phyloP scores from a whole-genome alignment of 139 green algal genomes.

The Limnomonas spitsbergensis region DNA sequence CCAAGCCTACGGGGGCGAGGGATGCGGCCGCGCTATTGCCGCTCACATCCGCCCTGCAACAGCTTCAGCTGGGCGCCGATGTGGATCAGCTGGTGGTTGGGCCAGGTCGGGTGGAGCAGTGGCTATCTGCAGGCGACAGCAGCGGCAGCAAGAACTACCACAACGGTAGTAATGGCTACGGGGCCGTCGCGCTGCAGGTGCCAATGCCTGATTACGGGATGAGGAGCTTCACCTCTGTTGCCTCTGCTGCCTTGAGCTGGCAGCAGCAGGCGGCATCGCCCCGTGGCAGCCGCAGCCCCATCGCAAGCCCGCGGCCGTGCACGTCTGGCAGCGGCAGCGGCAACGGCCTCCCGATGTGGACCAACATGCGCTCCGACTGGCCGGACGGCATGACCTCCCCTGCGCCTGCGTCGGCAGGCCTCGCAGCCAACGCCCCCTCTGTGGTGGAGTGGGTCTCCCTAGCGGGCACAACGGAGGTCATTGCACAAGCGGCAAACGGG shows the following conservation, averaged over 20 bases:
- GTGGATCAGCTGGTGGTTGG: no score
- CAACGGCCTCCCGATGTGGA: no score
- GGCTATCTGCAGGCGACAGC: no score
- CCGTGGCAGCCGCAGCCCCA: neutral
- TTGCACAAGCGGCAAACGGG: no score
- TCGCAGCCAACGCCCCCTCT: neutral
- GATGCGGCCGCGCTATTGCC: no score
- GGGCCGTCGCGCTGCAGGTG: neutral
- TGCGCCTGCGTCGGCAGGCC: neutral
- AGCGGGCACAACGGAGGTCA: no score
- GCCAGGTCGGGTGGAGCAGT: no score
- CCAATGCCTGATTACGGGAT: neutral
- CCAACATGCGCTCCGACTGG: no score
- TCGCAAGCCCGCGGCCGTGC: neutral
- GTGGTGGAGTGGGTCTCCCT: neutral
- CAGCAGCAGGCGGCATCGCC: neutral
- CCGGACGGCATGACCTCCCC: no score
- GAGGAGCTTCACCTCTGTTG: neutral
- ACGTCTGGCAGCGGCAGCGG: neutral
- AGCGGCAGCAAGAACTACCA: neutral
- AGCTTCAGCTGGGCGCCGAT: no score
- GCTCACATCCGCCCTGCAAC: no score
- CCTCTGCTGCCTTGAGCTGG: neutral
- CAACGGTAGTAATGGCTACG: neutral
- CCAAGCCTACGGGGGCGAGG: no score